Conservation (phyloP, 2,329 filamentous ascomycete species). For the Aspergillus ustus region DNA sequence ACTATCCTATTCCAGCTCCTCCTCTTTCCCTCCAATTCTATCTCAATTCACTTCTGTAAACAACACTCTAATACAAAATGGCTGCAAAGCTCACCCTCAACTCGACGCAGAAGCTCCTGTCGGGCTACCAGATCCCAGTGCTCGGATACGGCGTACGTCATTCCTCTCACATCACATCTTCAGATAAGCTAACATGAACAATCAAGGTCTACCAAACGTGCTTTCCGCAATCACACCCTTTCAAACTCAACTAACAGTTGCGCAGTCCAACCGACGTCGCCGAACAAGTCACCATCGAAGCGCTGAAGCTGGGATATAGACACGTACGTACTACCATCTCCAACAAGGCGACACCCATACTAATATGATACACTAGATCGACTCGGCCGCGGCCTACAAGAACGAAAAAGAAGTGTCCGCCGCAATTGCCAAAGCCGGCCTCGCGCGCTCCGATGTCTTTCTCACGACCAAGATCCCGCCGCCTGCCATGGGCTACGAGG, state of each 20-base stretch:
- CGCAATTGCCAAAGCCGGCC: conserved; percentile 56
- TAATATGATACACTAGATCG: no score
- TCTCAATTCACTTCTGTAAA: not conserved
- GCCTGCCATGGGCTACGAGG: conserved; percentile 63
- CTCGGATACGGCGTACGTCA: conserved; percentile 48
- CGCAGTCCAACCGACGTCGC: conserved; percentile 59
- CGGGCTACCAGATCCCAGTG: conserved; percentile 46
- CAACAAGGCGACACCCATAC: no score
- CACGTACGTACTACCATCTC: no score
- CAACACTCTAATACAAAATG: not conserved
- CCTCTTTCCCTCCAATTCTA: not conserved
- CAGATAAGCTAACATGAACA: not conserved
- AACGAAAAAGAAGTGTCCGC: conserved; percentile 62
- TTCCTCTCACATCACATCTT: not conserved
- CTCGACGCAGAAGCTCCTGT: conserved; percentile 45
- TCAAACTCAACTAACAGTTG: not conserved
- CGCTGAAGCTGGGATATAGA: conserved; percentile 60
- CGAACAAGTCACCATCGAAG: conserved; percentile 62
- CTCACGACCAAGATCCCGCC: conserved; percentile 66
- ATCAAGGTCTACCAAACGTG: conserved; percentile 47
- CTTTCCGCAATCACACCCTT: conserved; percentile 6
- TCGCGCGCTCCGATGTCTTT: conserved; percentile 62
- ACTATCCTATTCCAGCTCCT: not conserved
- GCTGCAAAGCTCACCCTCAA: conserved; percentile 31
- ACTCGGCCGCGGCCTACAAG: conserved; percentile 61